phyloP scores from a whole-genome alignment of 139 green algal species.

The Chlorella sp. region DNA sequence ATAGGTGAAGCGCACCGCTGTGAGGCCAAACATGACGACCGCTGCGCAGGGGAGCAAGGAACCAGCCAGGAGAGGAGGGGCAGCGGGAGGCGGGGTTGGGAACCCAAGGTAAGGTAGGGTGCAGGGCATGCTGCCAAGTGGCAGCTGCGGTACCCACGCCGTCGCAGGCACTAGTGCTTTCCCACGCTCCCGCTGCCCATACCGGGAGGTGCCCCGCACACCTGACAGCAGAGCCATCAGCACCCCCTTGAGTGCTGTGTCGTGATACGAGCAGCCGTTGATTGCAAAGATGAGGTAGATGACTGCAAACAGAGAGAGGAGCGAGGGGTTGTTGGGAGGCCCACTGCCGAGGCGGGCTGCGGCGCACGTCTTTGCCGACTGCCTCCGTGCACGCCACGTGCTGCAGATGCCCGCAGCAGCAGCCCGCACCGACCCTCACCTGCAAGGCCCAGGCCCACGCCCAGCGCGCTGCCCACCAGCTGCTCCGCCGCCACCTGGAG shows the following conservation, averaged over 20 bases:
- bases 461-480: neutral
- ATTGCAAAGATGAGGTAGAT: neutral
- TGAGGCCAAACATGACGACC: neutral
- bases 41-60: neutral
- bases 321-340: neutral
- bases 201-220: neutral
- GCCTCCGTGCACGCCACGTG: neutral
- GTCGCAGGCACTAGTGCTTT: no score
- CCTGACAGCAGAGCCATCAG: neutral
- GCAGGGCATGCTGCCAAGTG: neutral
- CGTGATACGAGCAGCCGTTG: slow-evolving; percentile 13
- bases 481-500: neutral
- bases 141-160: neutral
- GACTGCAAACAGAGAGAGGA: neutral
- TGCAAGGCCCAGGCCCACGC: neutral
- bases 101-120: neutral
- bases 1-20: slow-evolving; percentile 9
- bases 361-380: no score
- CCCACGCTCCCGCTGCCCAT: no score
- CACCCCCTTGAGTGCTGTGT: neutral
- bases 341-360: neutral
- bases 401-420: no score
- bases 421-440: neutral
- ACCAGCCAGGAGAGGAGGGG: neutral
- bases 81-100: neutral